These are phyloP conservation scores for Jamesozyma gamospora DNA, from an alignment of 805 yeast species.

Conservation along the genomic window DNA sequence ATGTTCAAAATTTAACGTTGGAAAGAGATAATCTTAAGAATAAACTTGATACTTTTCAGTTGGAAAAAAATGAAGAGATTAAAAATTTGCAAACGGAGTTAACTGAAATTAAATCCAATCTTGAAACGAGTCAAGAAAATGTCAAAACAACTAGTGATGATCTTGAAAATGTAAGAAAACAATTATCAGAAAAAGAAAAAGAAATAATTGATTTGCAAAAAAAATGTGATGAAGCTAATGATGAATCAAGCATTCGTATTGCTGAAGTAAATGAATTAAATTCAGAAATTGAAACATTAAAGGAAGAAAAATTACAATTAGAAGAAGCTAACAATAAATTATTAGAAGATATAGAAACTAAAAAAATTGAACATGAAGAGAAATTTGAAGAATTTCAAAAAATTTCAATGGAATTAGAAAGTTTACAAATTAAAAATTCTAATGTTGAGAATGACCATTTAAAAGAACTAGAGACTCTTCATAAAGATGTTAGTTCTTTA, in stretches of 20 bases:
- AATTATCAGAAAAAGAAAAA: slow-evolving; percentile 2
- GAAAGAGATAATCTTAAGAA: slow-evolving; percentile 7
- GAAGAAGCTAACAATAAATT: slow-evolving; percentile 26
- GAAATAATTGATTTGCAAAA: slow-evolving; percentile 13
- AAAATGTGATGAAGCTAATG: slow-evolving; percentile 21
- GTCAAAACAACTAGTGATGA: slow-evolving; percentile 9
- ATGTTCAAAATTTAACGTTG: slow-evolving; percentile 5
- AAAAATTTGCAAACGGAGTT: neutral
- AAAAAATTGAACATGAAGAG: slow-evolving; percentile 16
- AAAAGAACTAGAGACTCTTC: slow-evolving; percentile 30
- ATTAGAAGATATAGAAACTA: slow-evolving; percentile 23
- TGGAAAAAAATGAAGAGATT: slow-evolving; percentile 3
- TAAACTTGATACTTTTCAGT: neutral
- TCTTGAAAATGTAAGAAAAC: slow-evolving; percentile 2
- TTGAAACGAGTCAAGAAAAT: neutral
- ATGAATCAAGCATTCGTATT: slow-evolving; percentile 30
- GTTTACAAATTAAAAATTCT: slow-evolving; percentile 16
- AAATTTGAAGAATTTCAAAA: slow-evolving; percentile 14
- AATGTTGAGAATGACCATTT: slow-evolving; percentile 30
- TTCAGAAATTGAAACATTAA: slow-evolving; percentile 26
- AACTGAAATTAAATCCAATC: neutral
- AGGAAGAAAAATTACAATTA: slow-evolving; percentile 17
- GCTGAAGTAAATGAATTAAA: slow-evolving; percentile 31
- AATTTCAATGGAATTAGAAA: slow-evolving; percentile 21
- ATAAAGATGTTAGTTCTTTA: slow-evolving; percentile 27